These are phyloP conservation scores for Sporothrix luriei DNA, from an alignment of 2,329 filamentous ascomycete genomes.

Conservation along the genomic window DNA sequence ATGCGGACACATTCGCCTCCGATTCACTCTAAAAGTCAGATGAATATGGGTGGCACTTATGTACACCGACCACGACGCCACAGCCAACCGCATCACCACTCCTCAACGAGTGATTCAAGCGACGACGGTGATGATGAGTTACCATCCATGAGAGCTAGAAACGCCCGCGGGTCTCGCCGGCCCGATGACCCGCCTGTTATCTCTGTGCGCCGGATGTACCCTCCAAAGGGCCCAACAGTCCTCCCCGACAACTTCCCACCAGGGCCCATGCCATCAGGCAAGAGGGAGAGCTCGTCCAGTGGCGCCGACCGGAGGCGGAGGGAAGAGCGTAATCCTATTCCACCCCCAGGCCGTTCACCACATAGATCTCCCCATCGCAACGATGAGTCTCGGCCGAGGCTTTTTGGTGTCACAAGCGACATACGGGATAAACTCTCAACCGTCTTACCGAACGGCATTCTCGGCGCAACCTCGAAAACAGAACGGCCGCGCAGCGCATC, in stretches of 20 bases:
- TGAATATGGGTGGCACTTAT: constrained; percentile 43
- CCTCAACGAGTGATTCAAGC: constrained; percentile 49
- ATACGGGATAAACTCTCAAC: constrained; percentile 50
- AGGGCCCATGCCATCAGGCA: constrained; percentile 30
- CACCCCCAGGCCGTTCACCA: constrained; percentile 11
- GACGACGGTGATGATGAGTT: constrained; percentile 46
- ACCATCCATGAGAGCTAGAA: constrained; percentile 38
- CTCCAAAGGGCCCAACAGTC: constrained; percentile 33
- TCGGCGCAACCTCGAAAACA: constrained; percentile 37
- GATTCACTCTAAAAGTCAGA: constrained; percentile 40
- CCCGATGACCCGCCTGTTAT: constrained; percentile 40
- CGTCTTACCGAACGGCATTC: constrained; percentile 46
- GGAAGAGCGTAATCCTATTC: constrained; percentile 28
- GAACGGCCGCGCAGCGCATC: constrained; percentile 41
- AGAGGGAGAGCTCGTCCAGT: constrained; percentile 34
- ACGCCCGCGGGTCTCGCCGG: constrained; percentile 35
- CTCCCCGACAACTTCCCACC: constrained; percentile 41
- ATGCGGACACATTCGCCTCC: constrained; percentile 27
- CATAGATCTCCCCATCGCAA: constrained; percentile 34
- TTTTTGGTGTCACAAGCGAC: constrained; percentile 44
- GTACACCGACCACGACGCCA: constrained; percentile 47
- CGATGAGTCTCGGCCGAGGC: constrained; percentile 46
- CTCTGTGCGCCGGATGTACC: constrained; percentile 43
- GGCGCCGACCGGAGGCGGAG: constrained; percentile 31
- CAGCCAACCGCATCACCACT: constrained; percentile 52